phyloP scores from a whole-genome alignment of 2,329 filamentous ascomycete genomes.

The Fusarium metavorans region DNA sequence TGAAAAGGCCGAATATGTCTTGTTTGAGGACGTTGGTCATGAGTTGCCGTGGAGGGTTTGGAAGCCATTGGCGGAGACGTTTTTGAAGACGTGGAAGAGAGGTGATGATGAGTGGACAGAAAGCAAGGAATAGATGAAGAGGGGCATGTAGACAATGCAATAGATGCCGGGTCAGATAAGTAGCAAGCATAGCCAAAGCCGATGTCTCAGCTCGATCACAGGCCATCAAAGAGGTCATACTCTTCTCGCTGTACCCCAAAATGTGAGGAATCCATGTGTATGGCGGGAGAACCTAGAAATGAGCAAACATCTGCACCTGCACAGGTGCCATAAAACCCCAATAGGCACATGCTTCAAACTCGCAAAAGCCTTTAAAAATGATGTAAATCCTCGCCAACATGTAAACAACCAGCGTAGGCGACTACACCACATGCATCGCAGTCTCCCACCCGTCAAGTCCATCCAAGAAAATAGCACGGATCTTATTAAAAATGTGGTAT shows the following conservation, averaged over 20 bases:
- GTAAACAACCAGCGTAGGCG: neutral
- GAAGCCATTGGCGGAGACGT: conserved; percentile 2
- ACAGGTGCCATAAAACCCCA: neutral
- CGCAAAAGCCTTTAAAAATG: neutral
- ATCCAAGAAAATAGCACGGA: too few relatives aligned
- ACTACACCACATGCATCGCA: neutral
- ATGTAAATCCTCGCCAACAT: neutral
- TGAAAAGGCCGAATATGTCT: conserved; percentile 34
- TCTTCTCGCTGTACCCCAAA: neutral
- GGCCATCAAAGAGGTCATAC: neutral
- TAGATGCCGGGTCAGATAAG: neutral
- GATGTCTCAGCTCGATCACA: neutral
- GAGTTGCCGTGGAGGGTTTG: conserved; percentile 33
- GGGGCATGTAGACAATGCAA: neutral
- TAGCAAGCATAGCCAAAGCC: too few relatives aligned
- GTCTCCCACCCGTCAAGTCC: neutral
- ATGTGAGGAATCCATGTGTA: neutral
- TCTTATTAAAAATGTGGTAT: neutral
- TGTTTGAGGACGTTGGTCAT: conserved; percentile 39
- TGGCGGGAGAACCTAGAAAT: neutral
- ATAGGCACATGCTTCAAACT: neutral
- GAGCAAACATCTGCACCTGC: neutral
- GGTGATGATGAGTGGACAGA: conserved; percentile 11
- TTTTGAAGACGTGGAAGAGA: conserved; percentile 19
- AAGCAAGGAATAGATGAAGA: neutral